Conservation (phyloP, 495 filamentous ascomycete genomes). For the Cenococcum geophilum region DNA sequence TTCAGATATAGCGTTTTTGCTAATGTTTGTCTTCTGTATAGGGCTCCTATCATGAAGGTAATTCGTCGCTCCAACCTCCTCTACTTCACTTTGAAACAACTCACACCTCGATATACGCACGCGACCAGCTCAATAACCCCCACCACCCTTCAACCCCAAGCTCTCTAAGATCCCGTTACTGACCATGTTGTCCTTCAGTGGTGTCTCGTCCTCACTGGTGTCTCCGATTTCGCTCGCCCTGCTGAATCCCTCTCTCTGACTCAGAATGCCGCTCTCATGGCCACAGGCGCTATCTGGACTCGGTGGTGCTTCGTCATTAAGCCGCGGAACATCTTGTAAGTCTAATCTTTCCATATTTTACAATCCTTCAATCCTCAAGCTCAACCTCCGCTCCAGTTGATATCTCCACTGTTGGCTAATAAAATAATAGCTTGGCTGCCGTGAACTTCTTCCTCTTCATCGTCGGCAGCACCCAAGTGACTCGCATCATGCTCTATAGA, state of each 20-base stretch:
- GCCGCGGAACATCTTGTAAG: constrained; percentile 81
- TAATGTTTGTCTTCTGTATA: constrained; percentile 34
- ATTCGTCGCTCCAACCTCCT: constrained; percentile 12
- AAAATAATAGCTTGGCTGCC: constrained; percentile 61
- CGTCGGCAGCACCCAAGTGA: constrained; percentile 76
- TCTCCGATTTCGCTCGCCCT: constrained; percentile 88
- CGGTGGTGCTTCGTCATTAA: constrained; percentile 97
- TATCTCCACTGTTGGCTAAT: neutral
- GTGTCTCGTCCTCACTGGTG: constrained; percentile 83
- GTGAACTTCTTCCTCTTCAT: constrained; percentile 97
- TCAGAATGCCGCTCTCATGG: constrained; percentile 80
- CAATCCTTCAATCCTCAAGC: neutral
- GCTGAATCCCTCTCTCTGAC: constrained; percentile 84
- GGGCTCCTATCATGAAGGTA: constrained; percentile 97
- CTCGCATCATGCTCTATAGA: constrained; percentile 66
- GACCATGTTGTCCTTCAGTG: constrained; percentile 49
- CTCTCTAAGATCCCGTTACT: constrained; percentile 1
- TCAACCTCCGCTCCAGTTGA: too few relatives aligned
- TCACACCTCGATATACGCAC: neutral
- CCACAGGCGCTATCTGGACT: constrained; percentile 95
- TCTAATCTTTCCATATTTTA: constrained; percentile 9
- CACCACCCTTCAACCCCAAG: neutral
- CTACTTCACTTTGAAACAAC: constrained; percentile 6
- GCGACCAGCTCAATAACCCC: constrained; percentile 1
- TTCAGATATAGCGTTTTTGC: neutral